phyloP scores from a whole-genome alignment of 1,139 yeast genomes.

The Magnusiomyces suaveolens region DNA sequence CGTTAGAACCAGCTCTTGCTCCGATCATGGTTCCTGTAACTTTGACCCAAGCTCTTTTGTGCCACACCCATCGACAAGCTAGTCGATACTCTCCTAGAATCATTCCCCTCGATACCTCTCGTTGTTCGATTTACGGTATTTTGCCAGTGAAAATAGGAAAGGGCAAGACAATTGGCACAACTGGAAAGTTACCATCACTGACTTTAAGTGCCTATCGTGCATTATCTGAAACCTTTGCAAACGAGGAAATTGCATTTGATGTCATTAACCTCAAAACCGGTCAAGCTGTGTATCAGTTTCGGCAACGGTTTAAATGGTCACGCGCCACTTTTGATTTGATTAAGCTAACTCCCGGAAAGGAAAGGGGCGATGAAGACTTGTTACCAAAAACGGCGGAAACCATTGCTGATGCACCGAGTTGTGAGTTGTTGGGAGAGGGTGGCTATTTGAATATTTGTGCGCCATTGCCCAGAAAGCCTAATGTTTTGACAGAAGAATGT shows the following conservation, averaged over 20 bases:
- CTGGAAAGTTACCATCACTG: no score
- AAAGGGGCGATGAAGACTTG: background rate
- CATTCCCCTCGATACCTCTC: conserved; percentile 35
- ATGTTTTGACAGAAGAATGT: no score
- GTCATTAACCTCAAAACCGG: background rate
- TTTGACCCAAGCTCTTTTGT: conserved; percentile 44
- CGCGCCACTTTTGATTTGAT: conserved; percentile 7
- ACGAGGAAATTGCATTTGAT: background rate
- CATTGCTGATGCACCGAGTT: no score
- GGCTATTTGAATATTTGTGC: no score
- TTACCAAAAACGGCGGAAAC: no score
- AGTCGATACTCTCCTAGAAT: conserved; percentile 49
- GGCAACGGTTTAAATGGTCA: conserved; percentile 4
- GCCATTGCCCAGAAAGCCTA: no score
- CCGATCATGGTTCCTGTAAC: conserved; percentile 54
- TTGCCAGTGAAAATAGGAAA: conserved; percentile 27
- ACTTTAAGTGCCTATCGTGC: background rate
- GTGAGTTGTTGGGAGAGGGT: no score
- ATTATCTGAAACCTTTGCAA: background rate
- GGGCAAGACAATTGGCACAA: background rate
- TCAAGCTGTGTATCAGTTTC: background rate
- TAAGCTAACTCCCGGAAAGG: background rate
- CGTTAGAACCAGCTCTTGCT: conserved; percentile 43
- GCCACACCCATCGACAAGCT: conserved; percentile 49
- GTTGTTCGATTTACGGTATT: conserved; percentile 42